phyloP scores from a whole-genome alignment of 2,329 filamentous ascomycete genomes.

The Microcera coccophila region DNA sequence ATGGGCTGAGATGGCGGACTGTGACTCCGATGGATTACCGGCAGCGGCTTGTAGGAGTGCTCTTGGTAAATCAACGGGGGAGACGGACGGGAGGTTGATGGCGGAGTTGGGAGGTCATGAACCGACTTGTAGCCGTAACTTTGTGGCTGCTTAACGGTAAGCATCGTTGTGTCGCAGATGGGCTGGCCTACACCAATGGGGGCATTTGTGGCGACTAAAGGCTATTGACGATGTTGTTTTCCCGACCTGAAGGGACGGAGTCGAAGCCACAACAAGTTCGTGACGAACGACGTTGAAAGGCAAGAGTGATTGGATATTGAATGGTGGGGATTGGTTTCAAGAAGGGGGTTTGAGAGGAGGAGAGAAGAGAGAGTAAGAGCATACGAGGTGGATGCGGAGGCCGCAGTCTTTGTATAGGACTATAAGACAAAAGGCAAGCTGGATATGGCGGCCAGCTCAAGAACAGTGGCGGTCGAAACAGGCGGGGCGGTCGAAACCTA shows the following conservation, averaged over 20 bases:
- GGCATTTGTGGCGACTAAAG: conserved; percentile 24
- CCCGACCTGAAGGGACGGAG: not conserved
- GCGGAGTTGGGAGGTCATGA: conserved; percentile 60
- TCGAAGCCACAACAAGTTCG: not conserved
- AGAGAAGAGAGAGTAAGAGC: conserved; percentile 4
- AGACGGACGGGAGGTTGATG: conserved; percentile 52
- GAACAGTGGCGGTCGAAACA: conserved; percentile 35
- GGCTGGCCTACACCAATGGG: conserved; percentile 23
- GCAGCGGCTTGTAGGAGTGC: conserved; percentile 38
- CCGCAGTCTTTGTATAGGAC: conserved; percentile 23
- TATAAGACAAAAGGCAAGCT: conserved; percentile 39
- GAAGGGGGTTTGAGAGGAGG: conserved; percentile 3
- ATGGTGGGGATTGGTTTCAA: conserved; percentile 4
- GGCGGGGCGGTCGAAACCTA: conserved; percentile 42
- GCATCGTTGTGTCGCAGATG: conserved; percentile 47
- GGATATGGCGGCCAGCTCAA: conserved; percentile 47
- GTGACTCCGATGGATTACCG: conserved; percentile 40
- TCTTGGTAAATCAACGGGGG: conserved; percentile 52
- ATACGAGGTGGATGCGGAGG: conserved; percentile 24
- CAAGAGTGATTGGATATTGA: conserved; percentile 1
- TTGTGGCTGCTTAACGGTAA: conserved; percentile 58
- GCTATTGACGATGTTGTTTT: conserved; percentile 1
- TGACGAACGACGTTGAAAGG: not conserved
- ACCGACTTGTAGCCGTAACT: conserved; percentile 57
- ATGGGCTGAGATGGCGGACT: conserved; percentile 55